phyloP scores from a whole-genome alignment of 2,329 filamentous ascomycete genomes.

The Sporothrix variecibatus region DNA sequence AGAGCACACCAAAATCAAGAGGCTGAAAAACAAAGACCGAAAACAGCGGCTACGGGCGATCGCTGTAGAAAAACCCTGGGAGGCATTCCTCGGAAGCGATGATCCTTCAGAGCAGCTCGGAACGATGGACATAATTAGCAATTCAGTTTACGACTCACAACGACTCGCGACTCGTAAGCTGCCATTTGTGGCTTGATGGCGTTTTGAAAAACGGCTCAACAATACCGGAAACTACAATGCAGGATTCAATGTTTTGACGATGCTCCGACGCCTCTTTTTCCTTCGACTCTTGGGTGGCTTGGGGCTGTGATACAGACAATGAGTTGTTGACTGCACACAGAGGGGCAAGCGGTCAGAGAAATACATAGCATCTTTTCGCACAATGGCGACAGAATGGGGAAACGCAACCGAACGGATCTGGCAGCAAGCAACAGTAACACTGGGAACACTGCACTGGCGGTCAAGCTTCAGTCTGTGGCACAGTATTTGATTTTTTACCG shows the following conservation, averaged over 20 bases:
- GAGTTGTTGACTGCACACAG: too few relatives aligned
- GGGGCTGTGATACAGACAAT: background rate
- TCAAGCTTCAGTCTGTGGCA: background rate
- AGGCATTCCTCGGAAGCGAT: background rate
- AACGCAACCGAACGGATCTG: slow-evolving; percentile 10
- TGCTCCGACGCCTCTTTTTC: background rate
- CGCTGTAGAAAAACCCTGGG: background rate
- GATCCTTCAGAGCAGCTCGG: background rate
- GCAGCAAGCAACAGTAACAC: background rate
- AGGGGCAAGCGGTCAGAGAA: background rate
- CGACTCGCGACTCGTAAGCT: background rate
- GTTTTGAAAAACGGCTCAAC: background rate
- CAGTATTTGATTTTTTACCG: background rate
- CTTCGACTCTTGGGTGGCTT: slow-evolving; percentile 1
- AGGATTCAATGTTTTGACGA: background rate
- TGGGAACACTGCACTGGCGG: slow-evolving; percentile 5
- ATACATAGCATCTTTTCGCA: background rate
- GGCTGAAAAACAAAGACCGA: slow-evolving; percentile 5
- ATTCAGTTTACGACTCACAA: background rate
- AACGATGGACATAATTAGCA: background rate
- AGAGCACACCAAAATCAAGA: background rate
- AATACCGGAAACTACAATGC: background rate
- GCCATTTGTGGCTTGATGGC: background rate
- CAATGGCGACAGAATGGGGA: background rate
- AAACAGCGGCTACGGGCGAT: background rate